Conservation (phyloP, 73 alveolate species). For the Breviolum minutum region DNA sequence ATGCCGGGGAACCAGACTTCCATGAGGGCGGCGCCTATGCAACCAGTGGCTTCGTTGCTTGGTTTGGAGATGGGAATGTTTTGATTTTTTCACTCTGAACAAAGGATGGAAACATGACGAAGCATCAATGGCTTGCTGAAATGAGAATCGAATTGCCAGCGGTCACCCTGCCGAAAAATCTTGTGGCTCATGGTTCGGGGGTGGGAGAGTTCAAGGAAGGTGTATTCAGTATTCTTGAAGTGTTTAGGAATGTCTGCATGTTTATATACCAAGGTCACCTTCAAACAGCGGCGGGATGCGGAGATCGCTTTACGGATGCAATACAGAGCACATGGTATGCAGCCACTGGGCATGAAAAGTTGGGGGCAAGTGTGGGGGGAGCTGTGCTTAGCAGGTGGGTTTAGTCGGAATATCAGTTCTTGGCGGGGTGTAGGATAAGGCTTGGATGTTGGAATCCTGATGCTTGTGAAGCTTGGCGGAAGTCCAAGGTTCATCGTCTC, state of each 20-base stretch:
- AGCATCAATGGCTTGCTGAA: no score
- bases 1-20: constrained; percentile 60
- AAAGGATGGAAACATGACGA: no score
- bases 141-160: no score
- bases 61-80: not conserved
- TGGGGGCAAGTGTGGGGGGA: no score
- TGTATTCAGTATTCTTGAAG: no score
- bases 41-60: constrained; percentile 72
- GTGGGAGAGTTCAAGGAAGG: no score
- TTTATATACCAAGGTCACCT: constrained; percentile 1
- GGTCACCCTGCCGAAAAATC: no score
- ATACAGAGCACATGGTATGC: constrained; percentile 82
- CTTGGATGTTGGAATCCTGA: not conserved
- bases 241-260: no score
- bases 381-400: no score
- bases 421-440: not conserved
- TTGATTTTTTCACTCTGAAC: no score
- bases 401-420: not conserved
- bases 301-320: constrained; percentile 85
- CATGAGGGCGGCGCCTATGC: constrained; percentile 37
- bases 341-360: not conserved
- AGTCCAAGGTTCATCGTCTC: constrained; percentile 45
- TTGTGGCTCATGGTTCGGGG: no score
- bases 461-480: not conserved
- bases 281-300: constrained; percentile 68